phyloP scores from a whole-genome alignment of 2,329 filamentous ascomycete genomes.

The Colletotrichum camelliae region DNA sequence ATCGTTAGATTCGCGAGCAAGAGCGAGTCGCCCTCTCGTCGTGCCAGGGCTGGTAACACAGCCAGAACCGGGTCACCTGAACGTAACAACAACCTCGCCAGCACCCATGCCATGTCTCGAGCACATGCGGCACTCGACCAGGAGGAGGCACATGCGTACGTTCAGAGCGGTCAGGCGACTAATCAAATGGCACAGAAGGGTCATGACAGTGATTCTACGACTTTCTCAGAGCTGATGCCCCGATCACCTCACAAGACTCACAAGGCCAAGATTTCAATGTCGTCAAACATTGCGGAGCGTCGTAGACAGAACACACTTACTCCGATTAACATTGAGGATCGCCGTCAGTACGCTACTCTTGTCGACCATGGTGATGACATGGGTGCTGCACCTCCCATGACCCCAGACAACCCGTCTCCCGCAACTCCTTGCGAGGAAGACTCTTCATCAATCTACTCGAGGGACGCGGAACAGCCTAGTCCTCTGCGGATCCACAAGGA shows the following conservation, averaged over 20 bases:
- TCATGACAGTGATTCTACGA: slow-evolving; percentile 9
- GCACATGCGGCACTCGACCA: background rate
- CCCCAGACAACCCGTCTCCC: background rate
- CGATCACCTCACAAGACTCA: background rate
- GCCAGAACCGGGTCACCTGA: slow-evolving; percentile 26
- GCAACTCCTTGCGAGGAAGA: background rate
- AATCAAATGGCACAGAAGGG: background rate
- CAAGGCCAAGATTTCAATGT: background rate
- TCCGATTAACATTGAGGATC: slow-evolving; percentile 1
- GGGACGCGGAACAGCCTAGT: background rate
- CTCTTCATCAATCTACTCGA: slow-evolving; percentile 23
- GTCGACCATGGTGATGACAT: background rate
- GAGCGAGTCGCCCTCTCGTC: slow-evolving; percentile 30
- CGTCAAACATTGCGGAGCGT: slow-evolving; percentile 18
- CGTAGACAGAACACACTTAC: slow-evolving; percentile 6
- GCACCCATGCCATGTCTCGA: background rate
- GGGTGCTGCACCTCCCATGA: slow-evolving; percentile 28
- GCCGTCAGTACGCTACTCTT: slow-evolving; percentile 8
- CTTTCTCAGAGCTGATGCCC: slow-evolving; percentile 19
- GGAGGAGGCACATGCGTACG: background rate
- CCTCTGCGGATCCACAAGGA: slow-evolving; percentile 1
- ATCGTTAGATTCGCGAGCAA: slow-evolving; percentile 37
- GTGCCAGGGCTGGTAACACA: slow-evolving; percentile 21
- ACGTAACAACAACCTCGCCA: slow-evolving; percentile 16
- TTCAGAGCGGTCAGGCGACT: background rate